Conservation (phyloP, 2,329 filamentous ascomycete genomes). For the Trichoderma arundinaceum region DNA sequence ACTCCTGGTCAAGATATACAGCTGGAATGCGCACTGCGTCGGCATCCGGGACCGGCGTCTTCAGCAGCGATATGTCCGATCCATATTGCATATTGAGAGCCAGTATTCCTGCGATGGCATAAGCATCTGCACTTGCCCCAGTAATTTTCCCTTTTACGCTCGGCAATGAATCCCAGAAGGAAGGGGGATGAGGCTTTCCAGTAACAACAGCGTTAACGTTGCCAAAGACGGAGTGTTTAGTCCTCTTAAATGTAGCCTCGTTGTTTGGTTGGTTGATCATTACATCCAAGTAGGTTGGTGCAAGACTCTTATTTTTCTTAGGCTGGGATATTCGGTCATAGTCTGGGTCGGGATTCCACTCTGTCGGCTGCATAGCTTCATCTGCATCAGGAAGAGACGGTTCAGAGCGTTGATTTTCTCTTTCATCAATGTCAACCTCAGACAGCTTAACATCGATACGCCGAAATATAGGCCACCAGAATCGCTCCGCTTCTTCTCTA, state of each 20-base stretch:
- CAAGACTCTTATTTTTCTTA: not conserved
- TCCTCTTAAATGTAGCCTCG: not conserved
- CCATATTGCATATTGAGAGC: constrained; percentile 17
- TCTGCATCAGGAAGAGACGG: constrained; percentile 10
- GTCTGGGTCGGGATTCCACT: constrained; percentile 26
- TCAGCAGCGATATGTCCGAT: constrained; percentile 6
- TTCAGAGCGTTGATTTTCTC: not conserved
- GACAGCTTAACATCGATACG: not conserved
- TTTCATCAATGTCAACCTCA: constrained; percentile 17
- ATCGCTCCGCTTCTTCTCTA: constrained; percentile 19
- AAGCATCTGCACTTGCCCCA: constrained; percentile 1
- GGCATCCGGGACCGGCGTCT: not conserved
- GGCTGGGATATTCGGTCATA: not conserved
- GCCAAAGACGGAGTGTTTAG: not conserved
- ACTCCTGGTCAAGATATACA: constrained; percentile 27
- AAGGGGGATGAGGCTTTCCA: not conserved
- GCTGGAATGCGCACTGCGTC: not conserved
- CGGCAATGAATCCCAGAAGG: not conserved
- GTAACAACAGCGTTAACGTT: not conserved
- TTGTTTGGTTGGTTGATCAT: not conserved
- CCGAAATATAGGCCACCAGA: constrained; percentile 13
- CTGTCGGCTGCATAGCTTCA: not conserved
- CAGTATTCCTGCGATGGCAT: constrained; percentile 9
- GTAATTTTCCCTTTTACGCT: not conserved
- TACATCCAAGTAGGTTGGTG: constrained; percentile 14